These are phyloP conservation scores for Tetrapisispora arboricola DNA, from an alignment of 805 yeast genomes.

Conservation along the genomic window DNA sequence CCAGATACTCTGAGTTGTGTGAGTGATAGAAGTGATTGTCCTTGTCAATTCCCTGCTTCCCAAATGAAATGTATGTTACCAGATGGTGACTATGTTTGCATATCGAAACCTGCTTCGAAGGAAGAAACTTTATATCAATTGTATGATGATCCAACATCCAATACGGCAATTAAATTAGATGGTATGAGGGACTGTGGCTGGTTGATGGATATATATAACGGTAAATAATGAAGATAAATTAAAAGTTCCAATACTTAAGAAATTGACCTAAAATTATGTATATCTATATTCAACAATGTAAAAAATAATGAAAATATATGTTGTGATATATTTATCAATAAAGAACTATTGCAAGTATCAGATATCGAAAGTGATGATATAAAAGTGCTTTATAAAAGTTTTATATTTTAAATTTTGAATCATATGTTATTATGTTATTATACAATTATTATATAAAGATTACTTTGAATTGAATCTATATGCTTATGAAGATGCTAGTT, in stretches of 20 bases:
- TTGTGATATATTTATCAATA: no score
- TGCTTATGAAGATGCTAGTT: constrained; percentile 35
- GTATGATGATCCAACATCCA: constrained; percentile 37
- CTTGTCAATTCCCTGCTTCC: constrained; percentile 81
- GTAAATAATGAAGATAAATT: constrained; percentile 1
- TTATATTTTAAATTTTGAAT: no score
- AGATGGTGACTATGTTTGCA: constrained; percentile 57
- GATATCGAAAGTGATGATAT: no score
- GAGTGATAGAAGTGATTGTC: constrained; percentile 56
- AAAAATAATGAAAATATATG: no score
- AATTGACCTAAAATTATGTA: no score
- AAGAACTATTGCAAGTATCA: no score
- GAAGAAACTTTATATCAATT: constrained; percentile 29
- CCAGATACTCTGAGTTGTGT: constrained; percentile 81
- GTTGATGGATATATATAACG: constrained; percentile 39
- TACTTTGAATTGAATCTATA: no score
- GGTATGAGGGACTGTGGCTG: constrained; percentile 77
- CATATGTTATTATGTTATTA: no score
- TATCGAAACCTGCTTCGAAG: constrained; percentile 62
- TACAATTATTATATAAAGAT: no score
- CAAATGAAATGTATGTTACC: constrained; percentile 77
- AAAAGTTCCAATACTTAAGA: no score
- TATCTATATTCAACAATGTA: no score
- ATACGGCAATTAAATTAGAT: constrained; percentile 36
- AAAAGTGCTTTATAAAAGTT: no score